These are phyloP conservation scores for Leccinum huronense DNA, from an alignment of 1,284 basidiomycete species.

Conservation along the genomic window DNA sequence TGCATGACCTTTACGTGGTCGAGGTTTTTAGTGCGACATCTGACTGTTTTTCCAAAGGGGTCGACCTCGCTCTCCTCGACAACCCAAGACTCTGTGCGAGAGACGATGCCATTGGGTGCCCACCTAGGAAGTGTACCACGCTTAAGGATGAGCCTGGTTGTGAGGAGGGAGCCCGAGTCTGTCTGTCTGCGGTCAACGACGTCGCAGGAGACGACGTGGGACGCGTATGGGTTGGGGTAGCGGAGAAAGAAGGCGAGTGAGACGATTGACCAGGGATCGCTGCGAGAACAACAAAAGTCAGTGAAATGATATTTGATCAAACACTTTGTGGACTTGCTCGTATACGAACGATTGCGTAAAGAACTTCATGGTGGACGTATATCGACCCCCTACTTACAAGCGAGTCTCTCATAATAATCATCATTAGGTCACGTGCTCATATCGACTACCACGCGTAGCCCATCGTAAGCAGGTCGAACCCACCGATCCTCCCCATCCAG, in stretches of 20 bases:
- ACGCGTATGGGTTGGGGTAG: slow-evolving; percentile 95
- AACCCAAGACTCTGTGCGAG: slow-evolving; percentile 80
- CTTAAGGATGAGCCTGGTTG: slow-evolving; percentile 90
- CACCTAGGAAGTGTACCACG: slow-evolving; percentile 87
- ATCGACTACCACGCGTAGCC: slow-evolving; percentile 52
- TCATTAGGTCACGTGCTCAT: slow-evolving; percentile 37
- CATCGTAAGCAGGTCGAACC: slow-evolving; percentile 72
- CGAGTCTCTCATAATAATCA: neutral
- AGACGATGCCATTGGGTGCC: slow-evolving; percentile 80
- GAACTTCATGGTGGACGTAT: slow-evolving; percentile 64
- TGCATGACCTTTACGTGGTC: slow-evolving; percentile 85
- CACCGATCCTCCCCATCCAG: slow-evolving; percentile 48
- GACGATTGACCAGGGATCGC: slow-evolving; percentile 89
- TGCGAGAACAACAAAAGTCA: slow-evolving; percentile 34
- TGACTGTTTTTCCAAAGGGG: slow-evolving; percentile 65
- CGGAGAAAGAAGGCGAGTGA: slow-evolving; percentile 92
- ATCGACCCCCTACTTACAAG: slow-evolving; percentile 22
- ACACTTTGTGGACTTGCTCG: slow-evolving; percentile 50
- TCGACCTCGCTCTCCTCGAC: slow-evolving; percentile 91
- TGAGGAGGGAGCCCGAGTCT: slow-evolving; percentile 74
- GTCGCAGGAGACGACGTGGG: slow-evolving; percentile 94
- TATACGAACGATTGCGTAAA: slow-evolving; percentile 78
- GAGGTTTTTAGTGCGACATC: slow-evolving; percentile 73
- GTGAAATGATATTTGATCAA: neutral
- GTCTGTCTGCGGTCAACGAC: slow-evolving; percentile 82